Evolutionary conservation across 306 rosid genomes (phyloP).

Genomic region (Quercus agrifolia): DNA sequence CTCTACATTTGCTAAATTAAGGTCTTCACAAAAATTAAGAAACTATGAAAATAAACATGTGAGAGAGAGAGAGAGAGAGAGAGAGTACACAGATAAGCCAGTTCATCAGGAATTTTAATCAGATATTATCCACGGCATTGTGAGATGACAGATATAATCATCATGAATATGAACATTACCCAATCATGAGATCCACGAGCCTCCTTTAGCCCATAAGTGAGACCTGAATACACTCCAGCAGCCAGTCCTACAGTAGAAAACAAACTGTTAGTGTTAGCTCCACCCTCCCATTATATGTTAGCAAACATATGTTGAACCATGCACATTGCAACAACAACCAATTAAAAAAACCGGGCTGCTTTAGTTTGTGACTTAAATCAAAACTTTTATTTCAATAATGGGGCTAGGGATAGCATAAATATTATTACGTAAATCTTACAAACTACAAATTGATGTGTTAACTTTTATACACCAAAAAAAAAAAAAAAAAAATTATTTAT

Average conservation of each 20-base stretch:
- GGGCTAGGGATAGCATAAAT: no score
- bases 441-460: no score
- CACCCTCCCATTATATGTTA: no score
- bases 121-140: background rate
- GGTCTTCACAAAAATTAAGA: no score
- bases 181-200: slow-evolving; percentile 88
- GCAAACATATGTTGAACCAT: background rate
- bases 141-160: background rate
- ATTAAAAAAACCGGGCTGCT: background rate
- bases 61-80: no score
- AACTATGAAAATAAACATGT: no score
- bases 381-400: background rate
- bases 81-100: no score
- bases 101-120: no score
- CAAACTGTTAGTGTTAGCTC: background rate
- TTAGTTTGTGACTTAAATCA: background rate
- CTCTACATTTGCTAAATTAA: no score
- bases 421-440: no score
- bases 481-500: no score
- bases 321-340: background rate
- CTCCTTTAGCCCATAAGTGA: slow-evolving; percentile 79
- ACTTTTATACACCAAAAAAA: no score
- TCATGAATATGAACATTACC: slow-evolving; percentile 35
- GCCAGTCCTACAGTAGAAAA: slow-evolving; percentile 55
- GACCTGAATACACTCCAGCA: slow-evolving; percentile 85